phyloP scores from a whole-genome alignment of 768 basidiomycete genomes.

The Amanita jacksonii region DNA sequence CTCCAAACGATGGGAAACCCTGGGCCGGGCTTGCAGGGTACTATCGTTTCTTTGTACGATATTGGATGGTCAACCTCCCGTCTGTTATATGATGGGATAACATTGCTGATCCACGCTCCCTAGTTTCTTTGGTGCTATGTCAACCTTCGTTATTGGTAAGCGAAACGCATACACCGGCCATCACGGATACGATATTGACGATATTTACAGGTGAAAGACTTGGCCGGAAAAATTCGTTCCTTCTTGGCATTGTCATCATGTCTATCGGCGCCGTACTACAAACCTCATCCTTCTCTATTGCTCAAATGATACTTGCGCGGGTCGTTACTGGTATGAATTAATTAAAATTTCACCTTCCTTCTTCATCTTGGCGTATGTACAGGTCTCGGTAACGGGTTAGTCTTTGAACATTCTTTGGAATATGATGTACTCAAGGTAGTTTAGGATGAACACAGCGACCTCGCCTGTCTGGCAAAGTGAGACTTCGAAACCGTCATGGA shows the following conservation, averaged over 20 bases:
- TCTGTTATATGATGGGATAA: not conserved
- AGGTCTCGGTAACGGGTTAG: slow-evolving; percentile 39
- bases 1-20: slow-evolving; percentile 39
- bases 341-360: slow-evolving; percentile 29
- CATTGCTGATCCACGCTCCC: not conserved
- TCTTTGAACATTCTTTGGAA: not conserved
- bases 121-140: slow-evolving; percentile 39
- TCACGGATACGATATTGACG: not conserved
- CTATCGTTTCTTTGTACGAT: slow-evolving; percentile 42
- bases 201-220: slow-evolving; percentile 27
- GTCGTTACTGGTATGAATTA: slow-evolving; percentile 38
- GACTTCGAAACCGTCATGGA: slow-evolving; percentile 36
- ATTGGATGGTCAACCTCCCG: slow-evolving; percentile 36
- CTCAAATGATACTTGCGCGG: slow-evolving; percentile 34
- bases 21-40: slow-evolving; percentile 32
- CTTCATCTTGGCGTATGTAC: not conserved
- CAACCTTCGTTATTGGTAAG: slow-evolving; percentile 30
- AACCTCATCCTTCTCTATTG: slow-evolving; percentile 32
- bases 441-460: slow-evolving; percentile 37
- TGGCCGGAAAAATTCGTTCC: slow-evolving; percentile 38
- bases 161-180: no score
- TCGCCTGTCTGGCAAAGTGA: slow-evolving; percentile 46
- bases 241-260: slow-evolving; percentile 43
- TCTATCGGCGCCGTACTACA: slow-evolving; percentile 44
- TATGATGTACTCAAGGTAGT: not conserved